A percentile compares a stretch with the other conserved stretches of the same genome.
Conservation (phyloP, 2,329 filamentous ascomycete genomes). For the Microcyclospora tardicrescens region DNA sequence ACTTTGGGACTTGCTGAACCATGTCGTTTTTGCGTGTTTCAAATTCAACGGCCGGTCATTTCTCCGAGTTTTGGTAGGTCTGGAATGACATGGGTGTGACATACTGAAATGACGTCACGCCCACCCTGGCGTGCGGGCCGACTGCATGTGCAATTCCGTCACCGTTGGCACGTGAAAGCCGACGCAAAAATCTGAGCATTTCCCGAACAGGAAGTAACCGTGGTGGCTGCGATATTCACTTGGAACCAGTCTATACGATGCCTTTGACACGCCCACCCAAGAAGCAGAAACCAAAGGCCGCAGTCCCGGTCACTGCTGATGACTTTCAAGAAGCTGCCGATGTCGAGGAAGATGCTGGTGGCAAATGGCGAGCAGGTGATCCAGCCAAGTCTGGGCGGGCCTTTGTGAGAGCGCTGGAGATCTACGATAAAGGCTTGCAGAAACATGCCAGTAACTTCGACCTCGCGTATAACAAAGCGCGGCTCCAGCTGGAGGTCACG, state of each 20-base stretch:
- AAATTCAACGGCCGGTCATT: too few species aligned
- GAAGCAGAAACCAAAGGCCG: constrained; percentile 26
- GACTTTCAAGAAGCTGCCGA: constrained; percentile 57
- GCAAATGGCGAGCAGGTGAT: constrained; percentile 63
- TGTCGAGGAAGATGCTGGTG: constrained; percentile 56
- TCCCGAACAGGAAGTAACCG: too few species aligned
- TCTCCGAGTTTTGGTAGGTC: too few species aligned
- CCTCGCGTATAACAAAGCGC: constrained; percentile 64
- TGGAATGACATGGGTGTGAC: too few species aligned
- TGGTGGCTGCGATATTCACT: too few species aligned
- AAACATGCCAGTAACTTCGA: constrained; percentile 53
- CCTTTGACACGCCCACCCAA: constrained; percentile 19
- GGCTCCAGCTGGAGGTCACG: constrained; percentile 56
- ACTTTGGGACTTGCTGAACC: too few species aligned
- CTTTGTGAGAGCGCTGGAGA: constrained; percentile 51
- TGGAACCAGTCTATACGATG: constrained; percentile 6
- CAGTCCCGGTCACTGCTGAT: constrained; percentile 45
- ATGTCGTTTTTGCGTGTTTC: too few species aligned
- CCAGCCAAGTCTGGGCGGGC: constrained; percentile 50
- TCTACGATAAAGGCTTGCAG: constrained; percentile 50
- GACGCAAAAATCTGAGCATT: too few species aligned
- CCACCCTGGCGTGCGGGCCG: too few species aligned
- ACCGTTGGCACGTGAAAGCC: too few species aligned
- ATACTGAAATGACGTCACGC: too few species aligned
- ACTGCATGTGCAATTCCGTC: too few species aligned